Conservation (phyloP, 2,329 filamentous ascomycete genomes). For the Calonectria hawksworthii region DNA sequence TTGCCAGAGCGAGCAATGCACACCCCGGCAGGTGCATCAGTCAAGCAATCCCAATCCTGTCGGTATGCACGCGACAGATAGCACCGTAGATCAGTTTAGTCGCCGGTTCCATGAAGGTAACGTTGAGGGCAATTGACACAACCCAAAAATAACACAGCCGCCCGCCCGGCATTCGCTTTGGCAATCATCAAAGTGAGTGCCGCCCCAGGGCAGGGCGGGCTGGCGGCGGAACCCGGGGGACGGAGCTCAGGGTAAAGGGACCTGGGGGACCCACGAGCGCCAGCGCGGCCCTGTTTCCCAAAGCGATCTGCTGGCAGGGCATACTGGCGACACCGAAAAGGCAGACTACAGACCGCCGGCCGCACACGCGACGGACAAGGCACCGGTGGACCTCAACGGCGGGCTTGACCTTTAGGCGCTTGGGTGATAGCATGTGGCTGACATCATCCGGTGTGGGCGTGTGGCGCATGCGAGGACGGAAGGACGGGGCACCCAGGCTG, state of each 20-base stretch:
- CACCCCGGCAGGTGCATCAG: slow-evolving; percentile 7
- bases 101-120: not conserved
- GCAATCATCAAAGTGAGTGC: not conserved
- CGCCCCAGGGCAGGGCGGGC: slow-evolving; percentile 20
- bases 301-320: slow-evolving; percentile 21
- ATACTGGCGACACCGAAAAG: slow-evolving; percentile 26
- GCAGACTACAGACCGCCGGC: slow-evolving; percentile 4
- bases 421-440: slow-evolving; percentile 21
- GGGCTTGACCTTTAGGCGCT: not conserved
- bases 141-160: slow-evolving; percentile 24
- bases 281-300: slow-evolving; percentile 17
- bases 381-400: slow-evolving; percentile 9
- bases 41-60: not conserved
- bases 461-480: slow-evolving; percentile 28
- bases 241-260: slow-evolving; percentile 4
- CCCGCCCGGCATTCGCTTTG: not conserved
- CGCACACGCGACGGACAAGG: not conserved
- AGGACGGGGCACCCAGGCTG: slow-evolving; percentile 11
- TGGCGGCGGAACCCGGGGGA: slow-evolving; percentile 38
- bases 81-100: not conserved
- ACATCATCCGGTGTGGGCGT: slow-evolving; percentile 21
- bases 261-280: slow-evolving; percentile 30
- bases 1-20: slow-evolving; percentile 4
- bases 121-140: not conserved
- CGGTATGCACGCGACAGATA: slow-evolving; percentile 11